Conservation (phyloP, 805 yeast genomes). For the Starmerella etchellsii region DNA sequence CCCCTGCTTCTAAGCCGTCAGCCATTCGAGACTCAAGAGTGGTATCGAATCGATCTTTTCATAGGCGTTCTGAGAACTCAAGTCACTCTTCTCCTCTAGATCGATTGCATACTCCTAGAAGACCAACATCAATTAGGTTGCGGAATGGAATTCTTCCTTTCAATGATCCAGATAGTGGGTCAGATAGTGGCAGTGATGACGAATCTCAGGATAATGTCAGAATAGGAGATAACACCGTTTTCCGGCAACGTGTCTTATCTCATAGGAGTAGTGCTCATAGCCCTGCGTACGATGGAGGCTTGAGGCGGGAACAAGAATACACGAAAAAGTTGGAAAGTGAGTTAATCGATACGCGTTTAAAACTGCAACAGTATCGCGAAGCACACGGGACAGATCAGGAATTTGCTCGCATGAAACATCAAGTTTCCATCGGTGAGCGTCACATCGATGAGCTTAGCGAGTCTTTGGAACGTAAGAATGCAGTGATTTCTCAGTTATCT, state of each 20-base stretch:
- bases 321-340: conserved; percentile 15
- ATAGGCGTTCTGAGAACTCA: too few species aligned
- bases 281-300: too few species aligned
- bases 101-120: neutral
- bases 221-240: neutral
- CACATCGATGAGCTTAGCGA: conserved; percentile 14
- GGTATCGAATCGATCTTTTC: too few species aligned
- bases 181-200: neutral
- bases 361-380: conserved; percentile 14
- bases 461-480: conserved; percentile 12
- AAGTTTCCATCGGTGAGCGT: conserved; percentile 8
- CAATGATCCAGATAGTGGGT: neutral
- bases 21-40: too few species aligned
- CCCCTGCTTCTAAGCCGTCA: too few species aligned
- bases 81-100: too few species aligned
- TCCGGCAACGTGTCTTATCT: neutral
- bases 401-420: conserved; percentile 1
- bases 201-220: neutral
- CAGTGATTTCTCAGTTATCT: conserved; percentile 5
- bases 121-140: neutral
- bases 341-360: conserved; percentile 18
- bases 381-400: conserved; percentile 10
- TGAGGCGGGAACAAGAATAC: too few species aligned
- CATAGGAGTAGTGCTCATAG: too few species aligned
- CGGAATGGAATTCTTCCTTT: neutral